Base-by-base conservation (phyloP, 2,329 filamentous ascomycete species). In the Lachnellula subtilissima region DNA sequence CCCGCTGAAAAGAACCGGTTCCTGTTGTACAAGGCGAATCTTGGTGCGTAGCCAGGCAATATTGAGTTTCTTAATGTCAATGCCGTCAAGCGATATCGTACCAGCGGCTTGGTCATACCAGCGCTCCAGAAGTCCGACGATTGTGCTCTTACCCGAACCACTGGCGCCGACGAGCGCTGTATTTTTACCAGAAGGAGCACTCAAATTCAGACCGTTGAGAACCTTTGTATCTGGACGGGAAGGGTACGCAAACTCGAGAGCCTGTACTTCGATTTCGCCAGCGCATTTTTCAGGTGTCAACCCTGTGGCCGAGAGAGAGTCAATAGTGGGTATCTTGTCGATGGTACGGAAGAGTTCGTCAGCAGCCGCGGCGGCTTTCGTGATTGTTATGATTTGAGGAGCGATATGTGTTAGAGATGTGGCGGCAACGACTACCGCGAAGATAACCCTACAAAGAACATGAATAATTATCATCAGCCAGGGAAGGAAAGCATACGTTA, bases 151-250 rank as follows among this genome's bases (percentile, higher is more conserved):
- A 0, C 85, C 85, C 65, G 88, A 95, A 4, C 93, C 93, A 6
- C 92, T 97, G 0, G 91, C 89, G 52, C 93, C 93, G 3, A 97
- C 93, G 5, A 97, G 76, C 0, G 93, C 93, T 3, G 92, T 95
- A 7, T 87, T 91, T 75, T 95, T 94, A n/a, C 91, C 91, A 2
- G 90, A 22, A 23, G 39, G 48, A 11, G 96, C 85, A 0, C 78
- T 73, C 1, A 97, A 80, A 54, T 77, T 87, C 54, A 97, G 87
- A 57, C 86, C 84, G 51, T 92, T 78, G 83, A 97, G 91, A 42
- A 96, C 88, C 1, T 85, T 81, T 2, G 95, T 90, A 65, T 96
- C 15, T 45, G 52, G 22, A 39, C 40, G 15, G 19, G 78, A 64
- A 89, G 81, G 61, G 17, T 65, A 87, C 87, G 2, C 82, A 36